phyloP scores from a whole-genome alignment of 78 protist genomes.

The Monosiga brevicollis region DNA sequence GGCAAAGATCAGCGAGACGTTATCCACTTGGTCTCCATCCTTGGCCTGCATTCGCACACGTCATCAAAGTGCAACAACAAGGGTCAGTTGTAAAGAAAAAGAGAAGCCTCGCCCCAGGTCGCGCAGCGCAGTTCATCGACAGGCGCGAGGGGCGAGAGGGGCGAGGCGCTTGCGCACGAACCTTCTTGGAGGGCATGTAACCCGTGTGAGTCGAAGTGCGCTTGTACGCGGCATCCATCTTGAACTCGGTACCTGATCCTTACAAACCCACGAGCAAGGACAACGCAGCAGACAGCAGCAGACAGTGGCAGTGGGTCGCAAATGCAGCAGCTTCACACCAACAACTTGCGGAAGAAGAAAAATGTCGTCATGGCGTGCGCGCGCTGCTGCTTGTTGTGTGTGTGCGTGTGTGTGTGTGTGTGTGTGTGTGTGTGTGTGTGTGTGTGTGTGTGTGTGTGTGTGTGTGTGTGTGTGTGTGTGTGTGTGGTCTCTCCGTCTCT shows the following conservation, averaged over 20 bases:
- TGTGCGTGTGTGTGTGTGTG: not conserved
- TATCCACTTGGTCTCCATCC: not conserved
- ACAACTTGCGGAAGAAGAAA: too few relatives aligned
- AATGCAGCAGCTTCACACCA: too few relatives aligned
- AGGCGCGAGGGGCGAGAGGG: too few relatives aligned
- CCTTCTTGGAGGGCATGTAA: not conserved
- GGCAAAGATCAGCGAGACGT: conserved; percentile 3
- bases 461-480: too few relatives aligned
- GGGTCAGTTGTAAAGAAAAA: too few relatives aligned
- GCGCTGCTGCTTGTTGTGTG: not conserved
- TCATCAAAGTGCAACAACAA: not conserved
- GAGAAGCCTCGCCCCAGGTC: too few relatives aligned
- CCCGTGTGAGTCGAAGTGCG: not conserved
- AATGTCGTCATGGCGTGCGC: not conserved
- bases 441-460: not conserved
- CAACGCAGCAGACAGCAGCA: too few relatives aligned
- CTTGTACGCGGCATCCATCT: not conserved
- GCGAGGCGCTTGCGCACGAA: not conserved
- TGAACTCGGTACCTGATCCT: not conserved
- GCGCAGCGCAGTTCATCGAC: too few relatives aligned
- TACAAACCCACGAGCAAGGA: not conserved
- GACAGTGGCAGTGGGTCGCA: too few relatives aligned
- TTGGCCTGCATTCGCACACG: not conserved
- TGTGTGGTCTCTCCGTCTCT: not conserved
- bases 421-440: not conserved